Evolutionary conservation across 768 basidiomycete genomes (phyloP).

Genomic region (Pleurotus tuber-regium): DNA sequence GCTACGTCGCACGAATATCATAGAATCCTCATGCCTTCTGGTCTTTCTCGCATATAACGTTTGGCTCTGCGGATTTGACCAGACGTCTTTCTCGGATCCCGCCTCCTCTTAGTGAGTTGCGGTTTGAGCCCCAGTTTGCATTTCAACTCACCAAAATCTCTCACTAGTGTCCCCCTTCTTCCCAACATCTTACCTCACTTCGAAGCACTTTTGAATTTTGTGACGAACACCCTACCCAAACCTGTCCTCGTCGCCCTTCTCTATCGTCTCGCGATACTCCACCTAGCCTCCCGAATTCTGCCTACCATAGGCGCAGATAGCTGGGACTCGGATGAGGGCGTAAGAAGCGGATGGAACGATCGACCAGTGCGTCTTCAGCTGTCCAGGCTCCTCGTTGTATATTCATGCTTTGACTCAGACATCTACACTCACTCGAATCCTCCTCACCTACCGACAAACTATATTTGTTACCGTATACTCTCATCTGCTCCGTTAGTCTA

Average conservation of each 20-base stretch:
- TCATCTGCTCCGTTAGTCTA: conserved; percentile 69
- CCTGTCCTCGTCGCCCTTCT: conserved; percentile 77
- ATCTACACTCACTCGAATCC: conserved; percentile 67
- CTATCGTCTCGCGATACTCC: conserved; percentile 78
- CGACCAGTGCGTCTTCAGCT: conserved; percentile 56
- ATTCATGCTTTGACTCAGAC: conserved; percentile 45
- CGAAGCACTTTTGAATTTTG: conserved; percentile 75
- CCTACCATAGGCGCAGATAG: conserved; percentile 82
- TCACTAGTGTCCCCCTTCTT: conserved; percentile 65
- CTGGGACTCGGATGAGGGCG: conserved; percentile 69
- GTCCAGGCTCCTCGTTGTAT: not conserved
- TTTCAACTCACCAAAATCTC: not conserved
- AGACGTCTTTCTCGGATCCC: conserved; percentile 67
- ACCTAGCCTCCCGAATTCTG: conserved; percentile 78
- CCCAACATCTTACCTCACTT: conserved; percentile 81
- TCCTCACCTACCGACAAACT: conserved; percentile 80
- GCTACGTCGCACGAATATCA: conserved; percentile 84
- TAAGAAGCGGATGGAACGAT: conserved; percentile 65
- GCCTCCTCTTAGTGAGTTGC: conserved; percentile 72
- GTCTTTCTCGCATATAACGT: conserved; percentile 89
- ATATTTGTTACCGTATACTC: conserved; percentile 89
- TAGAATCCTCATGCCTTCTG: conserved; percentile 86
- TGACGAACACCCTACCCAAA: conserved; percentile 82
- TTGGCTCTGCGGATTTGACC: conserved; percentile 85
- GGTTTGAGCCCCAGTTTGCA: not conserved